Conservation (phyloP, 345 rosid genomes). For the Acer campestre region DNA sequence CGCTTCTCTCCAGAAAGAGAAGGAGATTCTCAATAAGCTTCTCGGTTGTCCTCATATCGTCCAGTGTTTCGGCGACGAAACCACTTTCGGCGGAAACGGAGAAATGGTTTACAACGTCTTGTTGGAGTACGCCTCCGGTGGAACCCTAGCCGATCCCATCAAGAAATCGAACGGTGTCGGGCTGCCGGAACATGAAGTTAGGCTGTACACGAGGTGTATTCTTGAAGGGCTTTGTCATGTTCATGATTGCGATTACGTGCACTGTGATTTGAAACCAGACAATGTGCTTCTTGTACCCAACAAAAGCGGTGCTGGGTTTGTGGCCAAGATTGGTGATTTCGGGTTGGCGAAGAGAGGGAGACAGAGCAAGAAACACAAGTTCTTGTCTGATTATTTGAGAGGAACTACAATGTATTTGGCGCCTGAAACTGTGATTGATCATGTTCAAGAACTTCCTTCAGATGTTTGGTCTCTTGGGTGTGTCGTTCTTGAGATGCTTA, state of each 20-base stretch:
- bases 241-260: conserved; percentile 39
- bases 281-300: conserved; percentile 30
- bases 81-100: conserved; percentile 9
- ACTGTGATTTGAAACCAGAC: conserved; percentile 46
- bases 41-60: conserved; percentile 31
- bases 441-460: conserved; percentile 29
- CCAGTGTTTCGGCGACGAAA: conserved; percentile 39
- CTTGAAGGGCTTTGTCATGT: conserved; percentile 40
- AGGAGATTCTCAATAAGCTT: conserved; percentile 33
- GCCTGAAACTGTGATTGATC: conserved; percentile 30
- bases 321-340: conserved; percentile 40
- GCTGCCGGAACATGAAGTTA: conserved; percentile 35
- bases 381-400: conserved; percentile 5
- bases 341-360: conserved; percentile 37
- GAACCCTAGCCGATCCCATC: conserved; percentile 33
- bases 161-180: conserved; percentile 20
- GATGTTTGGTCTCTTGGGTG: conserved; percentile 65
- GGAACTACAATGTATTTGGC: conserved; percentile 50
- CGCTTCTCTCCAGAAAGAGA: conserved; percentile 37
- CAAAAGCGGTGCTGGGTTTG: background rate
- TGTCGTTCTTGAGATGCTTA: conserved; percentile 50
- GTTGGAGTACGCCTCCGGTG: conserved; percentile 50
- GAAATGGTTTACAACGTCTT: conserved; percentile 31
- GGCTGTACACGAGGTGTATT: conserved; percentile 31
- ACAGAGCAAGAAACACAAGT: conserved; percentile 17